Evolutionary conservation across 768 basidiomycete genomes (phyloP), one percentile per base, ranked within the genome.

Genomic region (Solioccasus polychromus): DNA sequence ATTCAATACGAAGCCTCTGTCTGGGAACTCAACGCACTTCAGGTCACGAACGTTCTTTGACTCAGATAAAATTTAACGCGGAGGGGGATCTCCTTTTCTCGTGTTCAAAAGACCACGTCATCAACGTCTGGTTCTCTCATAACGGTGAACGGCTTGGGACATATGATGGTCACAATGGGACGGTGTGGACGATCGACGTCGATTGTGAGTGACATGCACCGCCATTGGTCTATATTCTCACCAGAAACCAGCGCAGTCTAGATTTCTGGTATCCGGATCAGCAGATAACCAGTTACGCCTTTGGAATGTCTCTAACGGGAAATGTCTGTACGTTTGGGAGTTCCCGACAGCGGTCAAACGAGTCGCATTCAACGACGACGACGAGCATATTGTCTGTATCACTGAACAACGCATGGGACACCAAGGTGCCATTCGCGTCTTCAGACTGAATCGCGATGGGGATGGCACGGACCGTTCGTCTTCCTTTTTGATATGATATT

Each of bases 271-370:
- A 19, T 88, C 94, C 6, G 95, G 95, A 9, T 81, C 94, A 2
- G 95, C 96, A 14, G 95, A 99, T 68, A 99, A 97, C 67, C 79
- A 82, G 32, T 78, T 99, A 67, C 82, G 85, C 51, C 75, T 99
- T 8, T 99, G 95, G 96, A 75, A 78, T 36, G 89, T 97, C 24
- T 71, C 80, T 39, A 87, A 85, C 4, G 96, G 95, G 47, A 92
- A 96, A 69, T 93, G 91, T 61, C 74, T 99, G 23, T 90, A 84
- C 64, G 85, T 80, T 3, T 99, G 96, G 96, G 95, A 98, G 67
- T 97, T 96, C 76, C 89, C 90, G 28, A 98, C 95, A 0, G 96
- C 96, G 5, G 90, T 99, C 56, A 98, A 97, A 76, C 77, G 95
- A 35, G 95, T 98, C 19, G 80, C 83, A 7, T 97, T 95, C 75